Evolutionary conservation across 257 asterid species (phyloP), one percentile per base, ranked within the genome.

Genomic region (Thymus quinquecostatus): DNA sequence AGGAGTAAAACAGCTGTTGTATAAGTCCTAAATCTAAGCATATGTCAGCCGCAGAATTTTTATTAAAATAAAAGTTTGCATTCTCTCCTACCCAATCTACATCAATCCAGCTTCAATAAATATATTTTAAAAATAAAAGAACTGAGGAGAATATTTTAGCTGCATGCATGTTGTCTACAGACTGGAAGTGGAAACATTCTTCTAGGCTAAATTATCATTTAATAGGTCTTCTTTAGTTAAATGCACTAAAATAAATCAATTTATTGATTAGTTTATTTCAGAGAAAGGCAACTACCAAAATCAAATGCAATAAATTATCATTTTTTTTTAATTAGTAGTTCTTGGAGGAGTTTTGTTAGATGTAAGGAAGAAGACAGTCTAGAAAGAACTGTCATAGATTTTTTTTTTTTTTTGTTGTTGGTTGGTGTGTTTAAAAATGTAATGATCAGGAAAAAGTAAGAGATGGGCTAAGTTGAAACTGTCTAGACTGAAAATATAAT

Each of bases 401-500:
- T 75, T 1, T 34, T 34, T 34, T 34, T 34, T 34, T 34, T 21
- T 51, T 75, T 55, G 63, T 40, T 58, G 58, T 43, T 14, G 48
- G 43, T 67, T 43, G 61, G 47, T 63, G 38, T 64, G 55, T 9
- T 71, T 59, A 9, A 45, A 21, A n/a, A 55, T 36, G 10, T 55
- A 21, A 38, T 54, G 41, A 34, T 44, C 29, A 30, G n/a, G 58
- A 57, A 76, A 70, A 48, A 21, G 76, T 66, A 29, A 75, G 76
- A 62, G 64, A 72, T 62, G 64, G 64, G 76, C 34, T 53, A 53
- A 60, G 72, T 73, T 62, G 69, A 75, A 38, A 30, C 58, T 61
- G 63, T 59, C 70, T 50, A 65, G 69, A 28, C 14, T 29, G 1
- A 13, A n/a, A 2, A 36, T 21, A 10, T 51, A 49, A 51, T 61